Percentiles rank a stretch among this genome's conserved stretches.
Conservation (phyloP, 1,284 basidiomycete species). For the Malassezia equina region DNA sequence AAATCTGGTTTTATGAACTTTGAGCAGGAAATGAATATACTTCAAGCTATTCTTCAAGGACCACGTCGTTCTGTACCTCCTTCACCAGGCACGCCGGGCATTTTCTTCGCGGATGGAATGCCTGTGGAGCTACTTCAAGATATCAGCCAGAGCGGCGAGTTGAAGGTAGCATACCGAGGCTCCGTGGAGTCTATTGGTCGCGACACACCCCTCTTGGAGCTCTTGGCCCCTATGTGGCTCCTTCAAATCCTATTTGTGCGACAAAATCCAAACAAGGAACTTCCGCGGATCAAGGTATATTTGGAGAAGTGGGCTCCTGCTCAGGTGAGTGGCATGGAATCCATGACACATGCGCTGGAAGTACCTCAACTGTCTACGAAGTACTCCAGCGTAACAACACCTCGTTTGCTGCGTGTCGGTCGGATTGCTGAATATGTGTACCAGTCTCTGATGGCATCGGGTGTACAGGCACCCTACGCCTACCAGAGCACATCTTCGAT, state of each 20-base stretch:
- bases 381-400: background rate
- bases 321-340: background rate
- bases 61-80: background rate
- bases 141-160: background rate
- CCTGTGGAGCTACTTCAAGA: background rate
- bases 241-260: background rate
- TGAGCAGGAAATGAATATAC: background rate
- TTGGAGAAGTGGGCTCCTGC: background rate
- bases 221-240: conserved; percentile 11
- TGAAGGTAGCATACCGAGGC: conserved; percentile 1
- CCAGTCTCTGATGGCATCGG: background rate
- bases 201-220: conserved; percentile 8
- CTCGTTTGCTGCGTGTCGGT: conserved; percentile 1
- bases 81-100: background rate
- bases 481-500: background rate
- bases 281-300: background rate
- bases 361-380: background rate
- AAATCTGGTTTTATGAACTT: background rate
- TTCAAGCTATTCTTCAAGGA: background rate
- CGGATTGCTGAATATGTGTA: conserved; percentile 3
- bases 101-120: background rate
- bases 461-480: background rate
- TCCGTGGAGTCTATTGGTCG: background rate
- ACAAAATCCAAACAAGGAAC: background rate
- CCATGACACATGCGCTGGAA: background rate